Percentiles rank a stretch among this genome's conserved stretches.
Evolutionary conservation across 2,329 filamentous ascomycete genomes (phyloP).

Genomic region (Trichoderma citrinoviride): DNA sequence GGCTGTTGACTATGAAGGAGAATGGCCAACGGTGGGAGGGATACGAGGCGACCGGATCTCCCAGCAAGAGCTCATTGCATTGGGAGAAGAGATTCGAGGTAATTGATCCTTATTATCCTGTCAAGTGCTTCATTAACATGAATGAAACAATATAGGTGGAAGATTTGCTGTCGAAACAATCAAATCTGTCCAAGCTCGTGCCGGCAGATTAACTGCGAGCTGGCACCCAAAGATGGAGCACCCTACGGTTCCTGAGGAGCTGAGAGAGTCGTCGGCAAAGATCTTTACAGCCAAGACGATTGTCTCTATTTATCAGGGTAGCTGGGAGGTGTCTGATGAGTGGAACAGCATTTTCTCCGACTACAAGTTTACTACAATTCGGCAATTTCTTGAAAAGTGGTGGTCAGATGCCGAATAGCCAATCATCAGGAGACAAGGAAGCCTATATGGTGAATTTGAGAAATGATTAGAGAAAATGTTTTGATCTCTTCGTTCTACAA

Average conservation of each 20-base stretch:
- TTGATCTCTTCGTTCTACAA: too few relatives aligned
- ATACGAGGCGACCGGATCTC: conserved; percentile 40
- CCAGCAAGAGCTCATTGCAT: conserved; percentile 35
- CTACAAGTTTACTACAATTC: conserved; percentile 40
- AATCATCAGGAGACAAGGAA: too few relatives aligned
- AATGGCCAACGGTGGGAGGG: conserved; percentile 43
- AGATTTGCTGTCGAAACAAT: not conserved
- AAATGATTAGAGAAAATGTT: too few relatives aligned
- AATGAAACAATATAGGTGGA: conserved; percentile 24
- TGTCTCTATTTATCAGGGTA: conserved; percentile 28
- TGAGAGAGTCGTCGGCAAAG: not conserved
- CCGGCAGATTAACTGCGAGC: conserved; percentile 28
- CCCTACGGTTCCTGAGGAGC: conserved; percentile 30
- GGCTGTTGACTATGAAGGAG: conserved; percentile 43
- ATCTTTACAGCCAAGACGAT: not conserved
- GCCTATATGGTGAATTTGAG: not conserved
- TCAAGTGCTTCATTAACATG: not conserved
- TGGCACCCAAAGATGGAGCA: conserved; percentile 20
- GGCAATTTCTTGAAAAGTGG: conserved; percentile 39
- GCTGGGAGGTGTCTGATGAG: conserved; percentile 42
- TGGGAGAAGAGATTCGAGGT: conserved; percentile 43
- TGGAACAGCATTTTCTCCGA: conserved; percentile 47
- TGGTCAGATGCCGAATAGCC: not conserved
- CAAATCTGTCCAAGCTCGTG: not conserved
- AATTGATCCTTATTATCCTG: conserved; percentile 5